Evolutionary conservation across 2,329 filamentous ascomycete genomes (phyloP), one percentile per base, ranked within the genome.

Genomic region (Beauveria sp.): DNA sequence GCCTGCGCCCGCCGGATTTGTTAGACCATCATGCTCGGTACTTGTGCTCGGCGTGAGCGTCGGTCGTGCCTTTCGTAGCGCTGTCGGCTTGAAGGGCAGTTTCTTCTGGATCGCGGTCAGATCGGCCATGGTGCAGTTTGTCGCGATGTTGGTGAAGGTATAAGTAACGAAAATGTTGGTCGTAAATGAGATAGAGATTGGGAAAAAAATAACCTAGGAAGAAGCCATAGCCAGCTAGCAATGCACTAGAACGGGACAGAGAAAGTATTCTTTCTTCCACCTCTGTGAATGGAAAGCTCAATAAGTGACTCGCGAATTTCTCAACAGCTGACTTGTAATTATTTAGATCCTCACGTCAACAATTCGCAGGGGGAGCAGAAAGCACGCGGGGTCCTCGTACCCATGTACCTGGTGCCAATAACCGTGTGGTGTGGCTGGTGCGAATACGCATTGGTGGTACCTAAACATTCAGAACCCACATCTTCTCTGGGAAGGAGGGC

Each of bases 41-140:
- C 60, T 56, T 51, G 58, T 62, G 20, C 66, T 63, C 18, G 73
- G 69, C 26, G 64, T 42, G 5, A 50, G 34, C 24, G 45, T 42
- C 9, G 1, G 70, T 67, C 45, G 55, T 49, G 69, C 68, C 45
- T 69, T 71, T 51, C 74, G 76, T 64, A 77, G 69, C 22, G 74
- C 77, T 2, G 79, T 81, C 14, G 78, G 78, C 64, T 82, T 82
- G 69, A 82, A 82, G 0, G 79, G 80, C 1, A 82, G 75, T 63
- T 74, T 76, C 67, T 76, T 76, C 61, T 72, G 73, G 65, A 72
- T 75, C 14, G 61, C 28, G 22, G 45, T 53, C 5, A 31, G 28
- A 52, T 75, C 73, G 12, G 69, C 69, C 75, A 77, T 77, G 52
- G 53, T 66, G 56, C 24, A 24, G 52, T 20, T 24, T 12, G 31